phyloP scores from a whole-genome alignment of 768 basidiomycete genomes.

The Suillus plorans region DNA sequence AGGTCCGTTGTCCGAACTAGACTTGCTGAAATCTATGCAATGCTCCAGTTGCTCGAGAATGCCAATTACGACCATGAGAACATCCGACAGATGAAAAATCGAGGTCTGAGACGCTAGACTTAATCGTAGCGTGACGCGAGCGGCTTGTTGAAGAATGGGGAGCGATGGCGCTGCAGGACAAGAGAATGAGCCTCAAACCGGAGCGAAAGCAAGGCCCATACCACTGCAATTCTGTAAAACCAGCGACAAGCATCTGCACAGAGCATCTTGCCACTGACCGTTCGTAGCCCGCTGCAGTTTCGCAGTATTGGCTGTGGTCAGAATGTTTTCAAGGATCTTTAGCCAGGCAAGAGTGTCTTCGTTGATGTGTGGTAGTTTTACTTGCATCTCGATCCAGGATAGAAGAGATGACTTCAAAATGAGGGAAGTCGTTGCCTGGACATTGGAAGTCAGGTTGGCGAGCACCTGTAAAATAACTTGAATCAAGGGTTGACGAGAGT shows the following conservation, averaged over 20 bases:
- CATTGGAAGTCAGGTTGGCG: slow-evolving; percentile 69
- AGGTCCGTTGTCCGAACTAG: background rate
- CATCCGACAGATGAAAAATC: slow-evolving; percentile 23
- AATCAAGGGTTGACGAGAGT: background rate
- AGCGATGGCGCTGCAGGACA: slow-evolving; percentile 18
- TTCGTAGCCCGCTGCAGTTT: slow-evolving; percentile 55
- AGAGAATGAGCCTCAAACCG: background rate
- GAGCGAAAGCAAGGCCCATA: background rate
- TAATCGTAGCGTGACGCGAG: slow-evolving; percentile 36
- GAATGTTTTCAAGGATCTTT: slow-evolving; percentile 63
- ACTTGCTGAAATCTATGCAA: background rate
- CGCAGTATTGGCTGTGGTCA: slow-evolving; percentile 45
- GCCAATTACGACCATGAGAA: slow-evolving; percentile 30
- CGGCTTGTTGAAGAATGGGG: slow-evolving; percentile 22
- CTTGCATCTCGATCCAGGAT: slow-evolving; percentile 81
- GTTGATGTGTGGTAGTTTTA: slow-evolving; percentile 28
- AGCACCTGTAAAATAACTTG: slow-evolving; percentile 53
- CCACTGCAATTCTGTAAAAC: slow-evolving; percentile 35
- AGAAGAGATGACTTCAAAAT: slow-evolving; percentile 71
- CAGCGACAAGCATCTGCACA: slow-evolving; percentile 51
- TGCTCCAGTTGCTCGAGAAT: slow-evolving; percentile 32
- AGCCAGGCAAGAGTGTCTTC: slow-evolving; percentile 58
- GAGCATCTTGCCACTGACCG: slow-evolving; percentile 59
- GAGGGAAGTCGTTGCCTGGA: slow-evolving; percentile 67
- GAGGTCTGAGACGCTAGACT: slow-evolving; percentile 32